Percentiles rank a stretch among this genome's conserved stretches.
Conservation (phyloP, 2,329 filamentous ascomycete species). For the Pseudocercospora pini-densiflorae region DNA sequence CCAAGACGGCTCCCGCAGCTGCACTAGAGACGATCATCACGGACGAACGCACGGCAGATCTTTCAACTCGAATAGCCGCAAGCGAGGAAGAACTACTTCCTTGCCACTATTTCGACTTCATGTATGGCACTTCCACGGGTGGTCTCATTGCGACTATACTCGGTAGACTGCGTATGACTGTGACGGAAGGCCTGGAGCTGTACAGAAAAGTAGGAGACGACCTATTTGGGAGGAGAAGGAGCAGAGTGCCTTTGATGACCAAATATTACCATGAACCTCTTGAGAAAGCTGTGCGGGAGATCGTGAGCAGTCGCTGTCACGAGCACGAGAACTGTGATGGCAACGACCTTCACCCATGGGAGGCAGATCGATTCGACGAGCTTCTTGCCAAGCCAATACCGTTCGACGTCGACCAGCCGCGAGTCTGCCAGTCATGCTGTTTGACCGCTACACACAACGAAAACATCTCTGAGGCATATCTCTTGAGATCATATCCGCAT, state of each 20-base stretch:
- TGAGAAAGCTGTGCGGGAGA: slow-evolving; percentile 52
- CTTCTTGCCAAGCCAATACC: slow-evolving; percentile 26
- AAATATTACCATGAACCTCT: slow-evolving; percentile 56
- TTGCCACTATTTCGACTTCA: slow-evolving; percentile 60
- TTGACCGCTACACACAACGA: slow-evolving; percentile 55
- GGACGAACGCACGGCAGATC: slow-evolving; percentile 30
- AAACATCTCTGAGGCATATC: slow-evolving; percentile 53
- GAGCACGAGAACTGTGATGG: slow-evolving; percentile 50
- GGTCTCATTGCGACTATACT: slow-evolving; percentile 58
- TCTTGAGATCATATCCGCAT: slow-evolving; percentile 55
- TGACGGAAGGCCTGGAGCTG: slow-evolving; percentile 52
- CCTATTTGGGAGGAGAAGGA: slow-evolving; percentile 52
- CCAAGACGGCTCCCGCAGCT: slow-evolving; percentile 11
- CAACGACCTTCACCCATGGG: slow-evolving; percentile 53
- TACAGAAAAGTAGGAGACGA: slow-evolving; percentile 54
- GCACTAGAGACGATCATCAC: slow-evolving; percentile 24
- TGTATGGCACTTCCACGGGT: slow-evolving; percentile 59
- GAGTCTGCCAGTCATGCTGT: slow-evolving; percentile 48
- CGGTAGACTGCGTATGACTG: slow-evolving; percentile 54
- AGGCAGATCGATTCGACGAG: slow-evolving; percentile 24
- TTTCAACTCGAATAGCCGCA: slow-evolving; percentile 35
- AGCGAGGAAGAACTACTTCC: slow-evolving; percentile 51
- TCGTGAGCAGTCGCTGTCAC: slow-evolving; percentile 51
- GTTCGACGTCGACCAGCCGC: slow-evolving; percentile 39
- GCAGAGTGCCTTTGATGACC: slow-evolving; percentile 51